Evolutionary conservation across 2,329 filamentous ascomycete genomes (phyloP).

Genomic region (Stachybotrys elegans): DNA sequence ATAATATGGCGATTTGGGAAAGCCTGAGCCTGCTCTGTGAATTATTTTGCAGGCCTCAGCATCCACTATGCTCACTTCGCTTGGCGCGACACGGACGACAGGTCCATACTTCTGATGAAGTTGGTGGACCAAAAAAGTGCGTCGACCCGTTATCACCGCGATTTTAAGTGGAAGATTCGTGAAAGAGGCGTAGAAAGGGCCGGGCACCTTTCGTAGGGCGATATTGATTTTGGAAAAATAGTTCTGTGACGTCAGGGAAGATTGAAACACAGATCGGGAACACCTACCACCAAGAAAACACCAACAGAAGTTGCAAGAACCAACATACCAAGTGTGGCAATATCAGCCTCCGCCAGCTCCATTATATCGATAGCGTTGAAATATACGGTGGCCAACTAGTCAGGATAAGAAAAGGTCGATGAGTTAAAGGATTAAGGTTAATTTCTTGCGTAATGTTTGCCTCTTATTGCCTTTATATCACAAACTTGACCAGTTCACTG

Average conservation of each 20-base stretch:
- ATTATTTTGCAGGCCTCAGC: not conserved
- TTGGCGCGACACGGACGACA: not conserved
- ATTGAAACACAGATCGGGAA: too few relatives aligned
- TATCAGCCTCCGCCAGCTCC: too few relatives aligned
- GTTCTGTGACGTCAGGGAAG: not conserved
- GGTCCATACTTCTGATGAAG: not conserved
- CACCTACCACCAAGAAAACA: too few relatives aligned
- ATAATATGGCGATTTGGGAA: not conserved
- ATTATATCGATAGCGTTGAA: too few relatives aligned
- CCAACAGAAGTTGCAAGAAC: too few relatives aligned
- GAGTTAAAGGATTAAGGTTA: too few relatives aligned
- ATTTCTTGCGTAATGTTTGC: too few relatives aligned
- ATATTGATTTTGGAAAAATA: not conserved
- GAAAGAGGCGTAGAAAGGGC: not conserved
- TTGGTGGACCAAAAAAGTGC: not conserved
- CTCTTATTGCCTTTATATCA: too few relatives aligned
- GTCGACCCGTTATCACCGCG: not conserved
- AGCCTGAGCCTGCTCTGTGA: slow-evolving; percentile 1
- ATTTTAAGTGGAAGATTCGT: slow-evolving; percentile 1
- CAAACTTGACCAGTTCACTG: too few relatives aligned
- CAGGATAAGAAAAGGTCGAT: too few relatives aligned
- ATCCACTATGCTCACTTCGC: slow-evolving; percentile 1
- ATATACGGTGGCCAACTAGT: too few relatives aligned
- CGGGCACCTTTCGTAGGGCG: not conserved
- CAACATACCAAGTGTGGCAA: too few relatives aligned